Evolutionary conservation across 192 early-diverging fungal genomes (phyloP), one percentile per base, ranked within the genome.

Genomic region (Podila clonocystis): DNA sequence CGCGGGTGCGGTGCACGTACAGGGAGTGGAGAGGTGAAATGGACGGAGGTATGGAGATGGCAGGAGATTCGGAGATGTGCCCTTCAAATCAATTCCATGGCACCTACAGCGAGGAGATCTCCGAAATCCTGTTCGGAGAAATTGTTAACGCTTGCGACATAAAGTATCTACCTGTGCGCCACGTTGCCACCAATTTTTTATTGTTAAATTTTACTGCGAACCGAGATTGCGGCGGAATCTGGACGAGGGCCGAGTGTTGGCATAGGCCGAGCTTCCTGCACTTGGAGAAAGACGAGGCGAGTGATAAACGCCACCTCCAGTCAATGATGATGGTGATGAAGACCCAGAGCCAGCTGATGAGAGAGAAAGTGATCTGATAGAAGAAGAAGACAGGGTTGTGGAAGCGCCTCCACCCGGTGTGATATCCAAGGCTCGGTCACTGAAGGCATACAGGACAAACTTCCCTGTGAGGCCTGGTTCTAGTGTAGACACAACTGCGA

Each of bases 401-500:
- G 63, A 19, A 9, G 71, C 77, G 4, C 77, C 77, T 45, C 77
- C 77, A 1, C 77, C 77, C 1, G 77, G 48, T 9, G 74, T 68
- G 38, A 82, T 82, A n/a, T 75, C 73, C 36, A 89, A 63, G 9
- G 82, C 74, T 36, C 88, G 65, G 72, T 89, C 88, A 49, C 84
- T 89, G 63, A 86, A 89, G 2, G 86, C 70, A 60, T 75, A 85
- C 3, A 82, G 58, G 12, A 86, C 71, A 65, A 86, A 89, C 48
- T 84, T 77, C 1, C 86, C 85, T 33, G 84, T 65, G 26, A 87
- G 60, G 7, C 82, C 83, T 49, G 83, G 73, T 24, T 87, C 83
- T 36, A 83, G 72, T 19, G 86, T 89, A 1, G 88, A 84, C 36
- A 87, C 77, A 0, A 89, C 86, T 49, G 85, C 75, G 12, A 86